These are phyloP conservation scores for Diutina mesorugosa DNA, from an alignment of 1,139 yeast species.

Conservation along the genomic window DNA sequence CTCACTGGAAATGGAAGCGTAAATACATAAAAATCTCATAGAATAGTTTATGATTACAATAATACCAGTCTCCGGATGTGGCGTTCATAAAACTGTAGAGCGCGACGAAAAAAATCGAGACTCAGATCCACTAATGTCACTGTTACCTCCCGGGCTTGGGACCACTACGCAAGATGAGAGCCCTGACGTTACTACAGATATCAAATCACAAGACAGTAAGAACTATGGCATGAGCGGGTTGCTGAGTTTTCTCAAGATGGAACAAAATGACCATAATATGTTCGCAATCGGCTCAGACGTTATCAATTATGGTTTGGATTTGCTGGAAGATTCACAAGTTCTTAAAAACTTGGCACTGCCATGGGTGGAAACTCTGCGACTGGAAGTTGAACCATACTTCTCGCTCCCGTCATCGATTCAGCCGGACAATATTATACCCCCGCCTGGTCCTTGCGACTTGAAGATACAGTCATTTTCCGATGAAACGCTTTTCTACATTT, in stretches of 20 bases:
- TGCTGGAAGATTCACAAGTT: conserved; percentile 34
- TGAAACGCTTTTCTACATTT: conserved; percentile 86
- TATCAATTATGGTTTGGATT: conserved; percentile 59
- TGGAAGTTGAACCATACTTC: conserved; percentile 83
- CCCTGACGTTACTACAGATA: not conserved
- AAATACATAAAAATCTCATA: not conserved
- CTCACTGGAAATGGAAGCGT: not conserved
- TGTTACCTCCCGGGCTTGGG: not conserved
- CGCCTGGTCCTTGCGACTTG: conserved; percentile 37
- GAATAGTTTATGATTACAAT: too few relatives aligned
- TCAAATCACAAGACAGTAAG: conserved; percentile 21
- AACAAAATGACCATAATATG: conserved; percentile 48
- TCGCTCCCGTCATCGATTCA: conserved; percentile 46
- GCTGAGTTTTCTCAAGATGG: conserved; percentile 54
- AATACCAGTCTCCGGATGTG: not conserved
- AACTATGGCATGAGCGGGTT: conserved; percentile 71
- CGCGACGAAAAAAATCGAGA: not conserved
- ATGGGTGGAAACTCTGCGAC: conserved; percentile 85
- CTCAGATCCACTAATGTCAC: not conserved
- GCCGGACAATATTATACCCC: conserved; percentile 23
- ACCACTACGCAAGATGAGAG: not conserved
- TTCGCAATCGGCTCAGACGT: conserved; percentile 82
- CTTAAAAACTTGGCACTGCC: conserved; percentile 78
- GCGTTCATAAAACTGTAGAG: not conserved
- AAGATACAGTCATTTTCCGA: conserved; percentile 73